Conservation (phyloP, 2,329 filamentous ascomycete species). For the Fusarium continuum region DNA sequence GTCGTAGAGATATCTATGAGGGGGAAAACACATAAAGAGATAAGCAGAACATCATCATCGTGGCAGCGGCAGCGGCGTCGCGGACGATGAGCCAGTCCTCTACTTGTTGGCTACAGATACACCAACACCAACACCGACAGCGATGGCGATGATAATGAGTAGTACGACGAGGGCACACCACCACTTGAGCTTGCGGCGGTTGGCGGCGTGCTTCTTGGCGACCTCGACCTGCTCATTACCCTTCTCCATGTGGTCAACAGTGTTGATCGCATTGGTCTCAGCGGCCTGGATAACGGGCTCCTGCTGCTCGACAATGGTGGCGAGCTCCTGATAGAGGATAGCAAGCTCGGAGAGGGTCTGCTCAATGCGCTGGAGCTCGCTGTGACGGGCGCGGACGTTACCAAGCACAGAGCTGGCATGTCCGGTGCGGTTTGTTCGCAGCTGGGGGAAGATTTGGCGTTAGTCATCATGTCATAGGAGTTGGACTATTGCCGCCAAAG, state of each 20-base stretch:
- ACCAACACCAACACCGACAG: slow-evolving; percentile 64
- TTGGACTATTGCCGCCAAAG: background rate
- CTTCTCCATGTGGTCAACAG: slow-evolving; percentile 71
- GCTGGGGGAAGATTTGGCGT: slow-evolving; percentile 55
- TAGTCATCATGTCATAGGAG: slow-evolving; percentile 11
- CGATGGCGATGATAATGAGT: slow-evolving; percentile 66
- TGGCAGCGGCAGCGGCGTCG: background rate
- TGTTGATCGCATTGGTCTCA: slow-evolving; percentile 72
- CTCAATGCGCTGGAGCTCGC: slow-evolving; percentile 84
- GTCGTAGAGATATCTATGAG: slow-evolving; percentile 39
- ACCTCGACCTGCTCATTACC: slow-evolving; percentile 75
- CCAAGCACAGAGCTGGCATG: slow-evolving; percentile 78
- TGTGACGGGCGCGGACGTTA: slow-evolving; percentile 82
- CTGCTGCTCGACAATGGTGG: slow-evolving; percentile 77
- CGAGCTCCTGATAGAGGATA: slow-evolving; percentile 77
- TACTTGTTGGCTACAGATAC: slow-evolving; percentile 52
- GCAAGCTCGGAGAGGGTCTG: slow-evolving; percentile 76
- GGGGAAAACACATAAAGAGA: slow-evolving; percentile 21
- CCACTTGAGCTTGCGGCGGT: slow-evolving; percentile 82
- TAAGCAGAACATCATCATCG: slow-evolving; percentile 20
- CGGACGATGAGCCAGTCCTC: background rate
- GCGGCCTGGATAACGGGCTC: slow-evolving; percentile 69
- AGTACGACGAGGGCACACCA: slow-evolving; percentile 73
- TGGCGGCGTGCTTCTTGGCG: slow-evolving; percentile 72
- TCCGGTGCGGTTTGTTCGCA: slow-evolving; percentile 77